Base-by-base conservation (phyloP, 1,284 basidiomycete species). In the Cronartium ribicola region DNA sequence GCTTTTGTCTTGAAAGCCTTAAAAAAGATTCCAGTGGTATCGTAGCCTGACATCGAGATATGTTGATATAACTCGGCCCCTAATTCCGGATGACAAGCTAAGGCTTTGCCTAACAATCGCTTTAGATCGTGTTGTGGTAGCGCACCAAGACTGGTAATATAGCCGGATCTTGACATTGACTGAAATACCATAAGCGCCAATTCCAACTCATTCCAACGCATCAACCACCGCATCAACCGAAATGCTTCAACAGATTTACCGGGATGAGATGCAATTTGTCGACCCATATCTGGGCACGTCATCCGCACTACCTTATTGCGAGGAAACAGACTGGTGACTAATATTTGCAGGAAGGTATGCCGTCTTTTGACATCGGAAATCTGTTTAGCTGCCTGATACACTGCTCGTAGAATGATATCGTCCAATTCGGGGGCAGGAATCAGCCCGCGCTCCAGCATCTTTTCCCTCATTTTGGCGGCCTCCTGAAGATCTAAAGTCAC, bases 11-110 rank as follows among this genome's bases (percentile, higher is more conserved):
- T 57, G 8, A 71, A 46, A n/a, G 69, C 69, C 41, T 63, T 44
- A 22, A 64, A 64, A 14, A 71, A 48, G 4, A 63, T 61, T 6
- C 61, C 61, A 20, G 61, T 55, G 17, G 46, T 36, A 63, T 73
- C 70, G 36, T 46, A 66, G 41, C 70, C 70, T 10, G 70, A 55
- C 62, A 66, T 66, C 36, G 55, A 51, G 17, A 73, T 57, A 51
- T 73, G 70, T 59, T 66, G 70, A 57, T 73, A 73, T 29, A 73
- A 57, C 55, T 73, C 70, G n/a, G 64, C 64, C 5, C 61, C 70
- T 36, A 73, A 46, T 64, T 65, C 70, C 11, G 70, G 62, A 39
- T 73, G 63, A 44, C 46, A 36, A 29, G 36, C 17, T 40, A 73
- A 43, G 8, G 70, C 70, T 41, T 66, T 41, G 41, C 36, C 37